Base-by-base conservation (phyloP, 208 protist genomes). In the Porcisia hertigi region DNA sequence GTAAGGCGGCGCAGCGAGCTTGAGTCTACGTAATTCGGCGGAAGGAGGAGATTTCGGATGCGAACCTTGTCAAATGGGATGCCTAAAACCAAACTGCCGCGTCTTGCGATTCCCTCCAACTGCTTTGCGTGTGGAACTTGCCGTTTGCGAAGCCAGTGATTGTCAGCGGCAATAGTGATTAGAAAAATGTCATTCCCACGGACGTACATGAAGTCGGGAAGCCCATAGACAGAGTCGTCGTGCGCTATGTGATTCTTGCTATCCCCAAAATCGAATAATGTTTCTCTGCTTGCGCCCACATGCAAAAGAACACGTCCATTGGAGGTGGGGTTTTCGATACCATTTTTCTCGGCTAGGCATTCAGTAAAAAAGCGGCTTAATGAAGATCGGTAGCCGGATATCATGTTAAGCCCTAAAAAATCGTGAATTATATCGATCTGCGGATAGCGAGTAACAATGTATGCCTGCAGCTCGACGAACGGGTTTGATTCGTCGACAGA, bases 41-140 rank as follows among this genome's bases (percentile, higher is more conserved):
- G 90, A 23, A 97, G 85, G 18, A 97, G 81, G 53, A 97, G 69
- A 64, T 94, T 94, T 47, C 87, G 74, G 62, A 97, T 85, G 60
- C 93, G 84, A 12, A 91, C 86, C 9, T 88, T 77, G 3, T 92
- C 86, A 54, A 89, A 89, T 25, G 91, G 89, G 70, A 95, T 88
- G 16, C 91, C 88, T 57, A 95, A 75, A 66, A 95, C 88, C 85
- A 97, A 91, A 67, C 89, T 91, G 30, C 79, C 83, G 49, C 93
- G 84, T 34, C 93, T 85, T 20, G 85, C 90, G 69, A 97, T 95
- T 30, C 93, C 93, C 57, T 97, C 93, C 71, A 97, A 74, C 71
- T 97, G 93, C 80, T 92, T 92, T 57, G 73, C 71, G 43, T 97
- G 93, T 2, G 91, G 89, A 45, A 97, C 62, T 69, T 97, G 93